Conservation (phyloP, 169 alveolate genomes). For the Eimeria acervulina region DNA sequence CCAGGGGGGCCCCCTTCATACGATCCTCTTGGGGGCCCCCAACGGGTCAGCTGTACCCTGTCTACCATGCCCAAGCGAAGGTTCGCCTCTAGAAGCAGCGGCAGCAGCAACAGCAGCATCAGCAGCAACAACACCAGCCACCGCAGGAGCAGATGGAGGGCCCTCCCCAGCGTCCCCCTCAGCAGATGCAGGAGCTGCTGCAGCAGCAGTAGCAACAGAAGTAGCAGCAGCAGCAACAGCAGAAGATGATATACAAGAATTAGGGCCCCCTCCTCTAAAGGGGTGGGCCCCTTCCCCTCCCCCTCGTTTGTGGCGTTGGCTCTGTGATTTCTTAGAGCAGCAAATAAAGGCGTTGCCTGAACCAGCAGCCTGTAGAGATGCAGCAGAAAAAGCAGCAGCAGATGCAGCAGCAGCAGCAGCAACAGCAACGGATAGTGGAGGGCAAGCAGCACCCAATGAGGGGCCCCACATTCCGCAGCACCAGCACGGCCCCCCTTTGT, state of each 20-base stretch:
- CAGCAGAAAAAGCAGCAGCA: background rate
- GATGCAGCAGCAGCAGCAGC: background rate
- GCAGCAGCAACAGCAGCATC: too few relatives aligned
- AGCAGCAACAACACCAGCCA: too few relatives aligned
- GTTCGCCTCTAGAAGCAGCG: background rate
- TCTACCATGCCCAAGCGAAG: background rate
- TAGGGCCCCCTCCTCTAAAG: background rate
- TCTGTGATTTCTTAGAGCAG: background rate
- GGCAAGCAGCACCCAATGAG: background rate
- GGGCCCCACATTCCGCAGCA: background rate
- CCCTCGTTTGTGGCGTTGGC: background rate
- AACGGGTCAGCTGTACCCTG: background rate
- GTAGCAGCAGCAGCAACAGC: conserved; percentile 19
- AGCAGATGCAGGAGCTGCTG: too few relatives aligned
- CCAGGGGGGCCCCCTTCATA: too few relatives aligned
- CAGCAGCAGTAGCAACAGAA: background rate
- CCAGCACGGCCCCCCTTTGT: background rate
- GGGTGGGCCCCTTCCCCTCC: conserved; percentile 20
- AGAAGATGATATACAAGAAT: background rate
- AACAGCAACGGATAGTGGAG: background rate
- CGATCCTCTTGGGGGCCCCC: background rate
- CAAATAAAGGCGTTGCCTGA: background rate
- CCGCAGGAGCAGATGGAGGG: too few relatives aligned
- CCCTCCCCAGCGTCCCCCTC: background rate
- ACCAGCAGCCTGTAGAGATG: background rate